These are phyloP conservation scores for Lomentospora prolificans DNA, from an alignment of 2,329 filamentous ascomycete genomes.

Conservation along the genomic window DNA sequence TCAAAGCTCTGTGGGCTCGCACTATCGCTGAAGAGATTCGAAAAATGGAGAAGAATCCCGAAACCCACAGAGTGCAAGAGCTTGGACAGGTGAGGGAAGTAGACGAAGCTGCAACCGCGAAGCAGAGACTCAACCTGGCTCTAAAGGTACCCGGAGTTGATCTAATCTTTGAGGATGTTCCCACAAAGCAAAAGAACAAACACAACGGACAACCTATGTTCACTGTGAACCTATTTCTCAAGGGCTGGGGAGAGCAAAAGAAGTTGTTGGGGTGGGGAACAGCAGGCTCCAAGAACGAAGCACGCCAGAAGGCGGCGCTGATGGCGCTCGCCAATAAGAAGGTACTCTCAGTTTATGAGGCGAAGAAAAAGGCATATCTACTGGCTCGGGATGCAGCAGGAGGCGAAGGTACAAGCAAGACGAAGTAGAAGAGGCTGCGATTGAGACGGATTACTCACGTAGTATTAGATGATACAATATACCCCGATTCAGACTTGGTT, in stretches of 20 bases:
- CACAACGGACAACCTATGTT: slow-evolving; percentile 46
- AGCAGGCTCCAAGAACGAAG: slow-evolving; percentile 59
- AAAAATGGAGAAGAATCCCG: slow-evolving; percentile 25
- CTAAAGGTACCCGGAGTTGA: slow-evolving; percentile 48
- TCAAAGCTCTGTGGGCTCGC: slow-evolving; percentile 64
- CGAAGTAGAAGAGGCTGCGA: not conserved
- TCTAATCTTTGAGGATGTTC: slow-evolving; percentile 51
- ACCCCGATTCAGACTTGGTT: not conserved
- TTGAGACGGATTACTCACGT: too few species aligned
- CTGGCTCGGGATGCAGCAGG: not conserved
- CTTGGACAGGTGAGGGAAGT: slow-evolving; percentile 9
- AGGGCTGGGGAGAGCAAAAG: slow-evolving; percentile 57
- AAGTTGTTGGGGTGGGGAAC: slow-evolving; percentile 54
- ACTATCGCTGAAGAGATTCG: slow-evolving; percentile 48
- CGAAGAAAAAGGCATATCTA: slow-evolving; percentile 36
- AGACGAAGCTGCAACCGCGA: slow-evolving; percentile 8
- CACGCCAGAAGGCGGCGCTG: slow-evolving; percentile 55
- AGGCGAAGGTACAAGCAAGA: too few species aligned
- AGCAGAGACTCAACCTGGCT: slow-evolving; percentile 40
- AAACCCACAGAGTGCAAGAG: slow-evolving; percentile 11
- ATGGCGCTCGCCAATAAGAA: slow-evolving; percentile 58
- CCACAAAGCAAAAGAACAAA: slow-evolving; percentile 43
- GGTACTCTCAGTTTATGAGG: slow-evolving; percentile 39
- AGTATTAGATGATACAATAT: not conserved
- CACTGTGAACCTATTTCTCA: slow-evolving; percentile 53